Conservation (phyloP, 1,284 basidiomycete genomes). For the Fomitopsis schrenkii region DNA sequence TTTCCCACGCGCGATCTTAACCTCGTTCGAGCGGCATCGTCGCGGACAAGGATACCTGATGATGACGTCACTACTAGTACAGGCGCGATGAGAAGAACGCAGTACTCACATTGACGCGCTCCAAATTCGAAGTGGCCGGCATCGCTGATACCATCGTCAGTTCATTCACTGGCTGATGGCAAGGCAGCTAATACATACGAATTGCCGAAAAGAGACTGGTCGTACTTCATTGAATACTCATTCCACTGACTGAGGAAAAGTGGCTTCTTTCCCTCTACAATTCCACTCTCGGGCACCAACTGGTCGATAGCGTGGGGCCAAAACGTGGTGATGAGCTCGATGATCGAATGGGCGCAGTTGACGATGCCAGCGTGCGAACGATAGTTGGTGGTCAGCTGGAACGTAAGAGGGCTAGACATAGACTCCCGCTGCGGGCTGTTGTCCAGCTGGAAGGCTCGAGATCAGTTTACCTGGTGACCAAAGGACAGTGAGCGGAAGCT, state of each 20-base stretch:
- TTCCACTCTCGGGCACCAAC: constrained; percentile 53
- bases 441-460: not conserved
- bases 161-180: not conserved
- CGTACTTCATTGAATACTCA: constrained; percentile 45
- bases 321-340: constrained; percentile 54
- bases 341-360: constrained; percentile 57
- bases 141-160: constrained; percentile 20
- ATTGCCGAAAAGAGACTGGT: constrained; percentile 52
- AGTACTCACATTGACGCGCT: constrained; percentile 55
- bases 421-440: not conserved
- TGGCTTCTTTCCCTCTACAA: constrained; percentile 56
- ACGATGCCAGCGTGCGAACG: constrained; percentile 66
- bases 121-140: constrained; percentile 58
- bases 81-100: not conserved
- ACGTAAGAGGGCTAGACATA: constrained; percentile 35
- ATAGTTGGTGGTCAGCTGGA: constrained; percentile 64
- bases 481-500: not conserved
- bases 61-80: not conserved
- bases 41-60: constrained; percentile 65
- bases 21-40: constrained; percentile 45
- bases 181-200: constrained; percentile 27
- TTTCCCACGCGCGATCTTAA: constrained; percentile 53
- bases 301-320: constrained; percentile 67
- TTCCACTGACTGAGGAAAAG: constrained; percentile 56
- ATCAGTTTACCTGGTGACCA: no score